Evolutionary conservation across 148 eudicot genomes (phyloP).

Genomic region (Suaeda aralocaspica): DNA sequence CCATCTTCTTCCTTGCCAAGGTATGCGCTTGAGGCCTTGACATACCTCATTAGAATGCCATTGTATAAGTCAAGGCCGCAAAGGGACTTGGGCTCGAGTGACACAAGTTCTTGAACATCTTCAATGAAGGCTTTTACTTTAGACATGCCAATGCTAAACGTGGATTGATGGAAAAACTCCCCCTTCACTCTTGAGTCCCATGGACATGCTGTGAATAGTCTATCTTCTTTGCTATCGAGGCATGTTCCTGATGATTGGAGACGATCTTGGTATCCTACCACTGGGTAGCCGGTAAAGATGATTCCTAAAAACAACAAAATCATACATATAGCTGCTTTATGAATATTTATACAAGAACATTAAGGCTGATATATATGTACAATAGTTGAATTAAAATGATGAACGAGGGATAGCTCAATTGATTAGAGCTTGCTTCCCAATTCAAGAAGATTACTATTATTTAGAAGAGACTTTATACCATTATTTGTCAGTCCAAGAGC

Average conservation of each 20-base stretch:
- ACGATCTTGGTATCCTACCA: conserved; percentile 65
- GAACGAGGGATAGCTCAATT: no score
- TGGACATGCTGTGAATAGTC: conserved; percentile 45
- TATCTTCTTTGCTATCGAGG: conserved; percentile 41
- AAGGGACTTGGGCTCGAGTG: conserved; percentile 46
- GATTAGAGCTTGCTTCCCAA: no score
- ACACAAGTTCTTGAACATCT: conserved; percentile 54
- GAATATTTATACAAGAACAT: no score
- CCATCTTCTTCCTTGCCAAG: conserved; percentile 67
- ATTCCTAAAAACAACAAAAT: conserved; percentile 29
- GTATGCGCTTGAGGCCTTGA: conserved; percentile 67
- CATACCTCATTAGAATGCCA: conserved; percentile 72
- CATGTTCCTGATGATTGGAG: conserved; percentile 72
- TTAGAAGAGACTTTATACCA: no score
- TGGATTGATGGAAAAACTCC: conserved; percentile 56
- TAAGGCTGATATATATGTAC: no score
- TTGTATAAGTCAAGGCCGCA: conserved; percentile 60
- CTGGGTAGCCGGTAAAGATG: conserved; percentile 55
- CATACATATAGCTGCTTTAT: no score
- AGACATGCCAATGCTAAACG: conserved; percentile 47
- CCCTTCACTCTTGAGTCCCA: conserved; percentile 67
- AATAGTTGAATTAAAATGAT: no score
- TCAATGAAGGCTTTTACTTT: conserved; percentile 54
- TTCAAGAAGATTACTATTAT: no score
- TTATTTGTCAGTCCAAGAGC: conserved; percentile 58